Conservation (phyloP, 2,329 filamentous ascomycete genomes). For the Calonectria honghensis region DNA sequence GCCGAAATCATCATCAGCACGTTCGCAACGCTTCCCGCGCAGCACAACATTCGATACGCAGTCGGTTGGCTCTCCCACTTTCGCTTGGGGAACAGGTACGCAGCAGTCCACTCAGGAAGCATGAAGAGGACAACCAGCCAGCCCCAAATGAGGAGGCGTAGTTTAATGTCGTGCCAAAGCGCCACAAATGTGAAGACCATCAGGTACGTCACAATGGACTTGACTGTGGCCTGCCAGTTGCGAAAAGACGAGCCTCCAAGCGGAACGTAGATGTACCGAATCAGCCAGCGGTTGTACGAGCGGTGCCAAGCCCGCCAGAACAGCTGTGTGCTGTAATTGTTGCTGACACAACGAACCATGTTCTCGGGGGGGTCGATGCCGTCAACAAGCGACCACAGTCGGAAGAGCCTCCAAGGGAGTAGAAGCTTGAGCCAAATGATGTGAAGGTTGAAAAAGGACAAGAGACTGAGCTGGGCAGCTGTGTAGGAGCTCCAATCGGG, state of each 20-base stretch:
- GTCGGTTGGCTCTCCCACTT: slow-evolving; percentile 83
- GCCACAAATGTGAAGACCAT: slow-evolving; percentile 97
- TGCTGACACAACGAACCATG: slow-evolving; percentile 96
- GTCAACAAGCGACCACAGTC: slow-evolving; percentile 94
- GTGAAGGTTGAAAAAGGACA: slow-evolving; percentile 97
- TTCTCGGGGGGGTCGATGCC: slow-evolving; percentile 97
- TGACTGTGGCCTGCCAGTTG: slow-evolving; percentile 67
- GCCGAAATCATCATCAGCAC: slow-evolving; percentile 96
- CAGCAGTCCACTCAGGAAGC: slow-evolving; percentile 87
- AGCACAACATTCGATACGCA: slow-evolving; percentile 86
- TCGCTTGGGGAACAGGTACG: slow-evolving; percentile 81
- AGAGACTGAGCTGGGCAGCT: slow-evolving; percentile 89
- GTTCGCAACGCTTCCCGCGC: slow-evolving; percentile 87
- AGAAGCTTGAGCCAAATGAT: slow-evolving; percentile 98
- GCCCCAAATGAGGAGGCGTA: slow-evolving; percentile 93
- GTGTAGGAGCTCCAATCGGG: slow-evolving; percentile 90
- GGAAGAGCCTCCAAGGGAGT: slow-evolving; percentile 98
- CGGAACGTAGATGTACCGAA: slow-evolving; percentile 95
- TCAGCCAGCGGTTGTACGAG: slow-evolving; percentile 94
- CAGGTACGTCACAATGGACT: slow-evolving; percentile 84
- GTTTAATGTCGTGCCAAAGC: slow-evolving; percentile 97
- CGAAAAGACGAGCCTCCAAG: slow-evolving; percentile 82
- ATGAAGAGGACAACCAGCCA: slow-evolving; percentile 98
- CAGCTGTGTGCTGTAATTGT: slow-evolving; percentile 92
- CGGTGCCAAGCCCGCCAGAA: slow-evolving; percentile 99